These are phyloP conservation scores for Camptophora hylomeconis DNA, from an alignment of 2,329 filamentous ascomycete genomes.

Conservation along the genomic window DNA sequence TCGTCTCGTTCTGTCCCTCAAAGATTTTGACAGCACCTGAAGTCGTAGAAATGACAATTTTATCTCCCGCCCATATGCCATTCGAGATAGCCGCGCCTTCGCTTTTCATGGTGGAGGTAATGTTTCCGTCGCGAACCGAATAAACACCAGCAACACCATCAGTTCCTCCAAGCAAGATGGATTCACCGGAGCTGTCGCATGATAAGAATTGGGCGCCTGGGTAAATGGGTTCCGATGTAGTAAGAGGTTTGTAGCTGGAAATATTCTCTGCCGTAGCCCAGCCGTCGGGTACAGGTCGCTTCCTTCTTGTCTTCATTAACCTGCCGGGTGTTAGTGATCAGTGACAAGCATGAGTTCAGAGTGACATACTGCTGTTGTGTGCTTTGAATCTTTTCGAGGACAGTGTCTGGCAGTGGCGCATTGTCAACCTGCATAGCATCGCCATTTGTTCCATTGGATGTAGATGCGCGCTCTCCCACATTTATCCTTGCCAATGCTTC, in stretches of 20 bases:
- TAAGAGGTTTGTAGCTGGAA: conserved; percentile 41
- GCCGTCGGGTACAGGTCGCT: conserved; percentile 69
- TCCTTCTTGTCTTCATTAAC: conserved; percentile 79
- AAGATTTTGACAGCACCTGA: conserved; percentile 72
- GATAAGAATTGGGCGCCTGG: conserved; percentile 46
- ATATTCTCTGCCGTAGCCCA: conserved; percentile 72
- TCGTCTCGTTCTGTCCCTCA: conserved; percentile 54
- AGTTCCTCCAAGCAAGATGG: conserved; percentile 62
- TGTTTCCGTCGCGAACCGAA: conserved; percentile 42
- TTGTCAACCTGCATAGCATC: conserved; percentile 92
- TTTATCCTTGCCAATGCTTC: conserved; percentile 78
- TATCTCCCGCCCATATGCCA: conserved; percentile 46
- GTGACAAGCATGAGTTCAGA: too few relatives aligned
- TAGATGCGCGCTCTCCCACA: too few relatives aligned
- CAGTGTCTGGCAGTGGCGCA: conserved; percentile 57
- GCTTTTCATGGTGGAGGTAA: conserved; percentile 33
- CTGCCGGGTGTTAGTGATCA: too few relatives aligned
- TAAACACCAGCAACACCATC: conserved; percentile 66
- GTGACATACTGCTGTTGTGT: conserved; percentile 62
- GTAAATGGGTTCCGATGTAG: conserved; percentile 44
- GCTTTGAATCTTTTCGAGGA: conserved; percentile 62
- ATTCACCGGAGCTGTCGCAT: conserved; percentile 46
- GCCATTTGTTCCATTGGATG: conserved; percentile 36
- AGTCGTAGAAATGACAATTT: conserved; percentile 59
- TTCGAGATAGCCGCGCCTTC: conserved; percentile 57